phyloP scores from a whole-genome alignment of 805 yeast genomes.

The Candida gorgasii region DNA sequence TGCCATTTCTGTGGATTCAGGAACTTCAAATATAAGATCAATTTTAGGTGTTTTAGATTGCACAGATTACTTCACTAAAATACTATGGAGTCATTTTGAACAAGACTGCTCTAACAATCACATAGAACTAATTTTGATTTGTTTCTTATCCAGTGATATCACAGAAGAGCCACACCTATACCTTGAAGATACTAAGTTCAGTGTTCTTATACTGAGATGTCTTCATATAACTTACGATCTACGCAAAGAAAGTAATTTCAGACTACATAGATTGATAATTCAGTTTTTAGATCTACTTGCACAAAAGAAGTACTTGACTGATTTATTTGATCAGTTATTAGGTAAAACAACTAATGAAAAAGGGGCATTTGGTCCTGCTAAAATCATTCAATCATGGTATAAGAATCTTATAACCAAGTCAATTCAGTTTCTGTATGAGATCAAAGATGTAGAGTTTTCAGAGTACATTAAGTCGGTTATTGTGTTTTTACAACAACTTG shows the following conservation, averaged over 20 bases:
- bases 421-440: constrained; percentile 10
- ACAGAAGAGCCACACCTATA: constrained; percentile 7
- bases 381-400: constrained; percentile 12
- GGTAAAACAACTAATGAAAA: neutral
- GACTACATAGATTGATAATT: constrained; percentile 8
- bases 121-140: constrained; percentile 32
- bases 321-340: neutral
- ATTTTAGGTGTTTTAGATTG: neutral
- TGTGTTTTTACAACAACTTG: neutral
- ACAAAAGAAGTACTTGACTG: neutral
- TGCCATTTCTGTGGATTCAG: neutral
- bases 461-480: constrained; percentile 6
- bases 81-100: constrained; percentile 28
- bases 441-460: neutral
- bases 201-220: constrained; percentile 19
- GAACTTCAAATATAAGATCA: neutral
- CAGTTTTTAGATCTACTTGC: constrained; percentile 1
- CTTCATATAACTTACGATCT: constrained; percentile 10
- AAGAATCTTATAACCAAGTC: constrained; percentile 8
- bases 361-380: constrained; percentile 6
- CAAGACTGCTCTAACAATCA: constrained; percentile 42
- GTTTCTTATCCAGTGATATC: constrained; percentile 15
- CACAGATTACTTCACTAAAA: neutral
- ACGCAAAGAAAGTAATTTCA: constrained; percentile 7
- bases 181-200: constrained; percentile 23